Evolutionary conservation across 306 rosid genomes (phyloP).

Genomic region (Acacia crassicarpa): DNA sequence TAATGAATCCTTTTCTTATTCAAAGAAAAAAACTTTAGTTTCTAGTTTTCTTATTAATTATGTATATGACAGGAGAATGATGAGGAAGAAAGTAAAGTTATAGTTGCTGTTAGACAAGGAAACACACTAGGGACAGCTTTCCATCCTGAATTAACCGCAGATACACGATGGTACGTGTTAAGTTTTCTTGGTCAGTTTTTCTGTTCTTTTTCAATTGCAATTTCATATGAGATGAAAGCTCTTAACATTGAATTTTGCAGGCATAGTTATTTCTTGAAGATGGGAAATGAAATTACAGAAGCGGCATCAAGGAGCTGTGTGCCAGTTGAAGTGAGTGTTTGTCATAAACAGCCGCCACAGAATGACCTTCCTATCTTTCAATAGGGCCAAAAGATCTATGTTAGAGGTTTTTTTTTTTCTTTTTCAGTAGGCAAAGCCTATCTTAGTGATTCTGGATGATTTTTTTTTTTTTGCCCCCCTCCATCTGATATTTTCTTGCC

Average conservation of each 20-base stretch:
- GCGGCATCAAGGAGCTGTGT: constrained; percentile 62
- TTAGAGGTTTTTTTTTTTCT: too few species aligned
- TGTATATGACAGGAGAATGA: constrained; percentile 55
- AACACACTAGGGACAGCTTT: constrained; percentile 89
- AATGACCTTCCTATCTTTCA: constrained; percentile 79
- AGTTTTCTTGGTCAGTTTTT: constrained; percentile 7
- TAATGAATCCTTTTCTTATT: neutral
- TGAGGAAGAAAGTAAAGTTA: constrained; percentile 56
- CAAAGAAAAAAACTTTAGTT: neutral
- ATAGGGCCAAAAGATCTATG: constrained; percentile 28
- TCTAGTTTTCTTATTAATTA: constrained; percentile 20
- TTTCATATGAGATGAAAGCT: constrained; percentile 9
- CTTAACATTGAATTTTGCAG: constrained; percentile 49
- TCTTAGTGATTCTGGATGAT: constrained; percentile 13
- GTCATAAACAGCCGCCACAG: constrained; percentile 31
- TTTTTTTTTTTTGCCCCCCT: constrained; percentile 3
- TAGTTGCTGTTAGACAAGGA: constrained; percentile 91
- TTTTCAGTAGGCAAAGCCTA: neutral
- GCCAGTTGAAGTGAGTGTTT: constrained; percentile 40
- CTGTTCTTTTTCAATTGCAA: neutral
- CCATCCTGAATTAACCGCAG: constrained; percentile 97
- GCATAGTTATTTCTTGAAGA: constrained; percentile 94
- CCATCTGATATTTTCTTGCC: neutral
- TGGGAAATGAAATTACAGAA: constrained; percentile 53
- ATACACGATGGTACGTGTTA: constrained; percentile 72